phyloP scores from a whole-genome alignment of 495 filamentous ascomycete species.

The Penicillium ochrochloron region DNA sequence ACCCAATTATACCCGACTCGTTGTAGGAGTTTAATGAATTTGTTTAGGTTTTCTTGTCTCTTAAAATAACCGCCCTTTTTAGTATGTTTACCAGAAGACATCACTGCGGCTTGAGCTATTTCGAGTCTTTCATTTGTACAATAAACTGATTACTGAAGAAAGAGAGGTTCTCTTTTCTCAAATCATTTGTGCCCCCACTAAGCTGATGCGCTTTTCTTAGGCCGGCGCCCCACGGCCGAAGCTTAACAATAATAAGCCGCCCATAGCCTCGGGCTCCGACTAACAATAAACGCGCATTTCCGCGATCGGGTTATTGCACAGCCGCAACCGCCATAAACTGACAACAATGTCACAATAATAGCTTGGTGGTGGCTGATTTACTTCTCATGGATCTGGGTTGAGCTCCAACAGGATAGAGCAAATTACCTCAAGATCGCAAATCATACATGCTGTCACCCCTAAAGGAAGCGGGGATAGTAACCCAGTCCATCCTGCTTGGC shows the following conservation, averaged over 20 bases:
- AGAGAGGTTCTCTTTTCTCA: not conserved
- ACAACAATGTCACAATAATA: conserved; percentile 1
- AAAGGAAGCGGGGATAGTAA: not conserved
- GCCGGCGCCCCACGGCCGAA: not conserved
- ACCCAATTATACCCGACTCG: conserved; percentile 4
- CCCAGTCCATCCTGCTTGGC: not conserved
- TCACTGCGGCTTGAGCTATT: not conserved
- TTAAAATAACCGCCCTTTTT: not conserved
- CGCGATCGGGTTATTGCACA: conserved; percentile 10
- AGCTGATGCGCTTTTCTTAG: conserved; percentile 11
- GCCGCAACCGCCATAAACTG: not conserved
- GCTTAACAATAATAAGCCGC: conserved; percentile 6
- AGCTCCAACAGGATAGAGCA: not conserved
- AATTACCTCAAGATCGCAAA: not conserved
- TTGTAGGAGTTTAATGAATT: not conserved
- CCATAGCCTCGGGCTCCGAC: not conserved
- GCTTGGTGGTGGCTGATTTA: not conserved
- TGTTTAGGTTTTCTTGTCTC: not conserved
- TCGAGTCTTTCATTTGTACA: not conserved
- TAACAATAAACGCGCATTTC: conserved; percentile 1
- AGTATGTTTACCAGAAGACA: not conserved
- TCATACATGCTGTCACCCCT: not conserved
- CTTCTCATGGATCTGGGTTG: not conserved
- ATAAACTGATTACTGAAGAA: not conserved
- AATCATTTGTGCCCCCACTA: conserved; percentile 10